Percentiles rank a stretch among this genome's conserved stretches.
These are phyloP conservation scores for Lanmaoa pseudosensibilis DNA, from an alignment of 768 basidiomycete genomes.

Conservation along the genomic window DNA sequence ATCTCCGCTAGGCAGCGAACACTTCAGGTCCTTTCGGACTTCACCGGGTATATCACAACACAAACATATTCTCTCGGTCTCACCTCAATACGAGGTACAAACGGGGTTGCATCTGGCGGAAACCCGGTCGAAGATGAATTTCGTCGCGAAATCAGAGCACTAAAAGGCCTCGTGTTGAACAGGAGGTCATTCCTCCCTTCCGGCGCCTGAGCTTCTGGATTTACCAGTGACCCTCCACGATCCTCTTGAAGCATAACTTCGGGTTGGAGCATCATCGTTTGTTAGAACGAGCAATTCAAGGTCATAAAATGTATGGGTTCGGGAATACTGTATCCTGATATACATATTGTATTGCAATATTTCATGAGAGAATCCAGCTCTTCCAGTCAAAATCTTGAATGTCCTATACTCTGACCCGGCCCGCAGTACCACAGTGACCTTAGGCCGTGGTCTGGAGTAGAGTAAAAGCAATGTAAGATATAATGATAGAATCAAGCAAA, in stretches of 20 bases:
- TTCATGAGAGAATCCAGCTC: neutral
- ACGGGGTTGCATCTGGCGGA: constrained; percentile 18
- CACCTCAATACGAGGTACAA: constrained; percentile 16
- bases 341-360: neutral
- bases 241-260: constrained; percentile 1
- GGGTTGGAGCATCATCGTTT: neutral
- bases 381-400: neutral
- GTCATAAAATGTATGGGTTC: neutral
- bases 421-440: neutral
- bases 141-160: constrained; percentile 67
- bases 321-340: neutral
- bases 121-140: constrained; percentile 57
- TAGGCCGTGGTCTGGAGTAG: neutral
- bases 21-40: constrained; percentile 63
- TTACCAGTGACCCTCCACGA: constrained; percentile 1
- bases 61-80: constrained; percentile 54
- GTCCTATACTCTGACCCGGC: neutral
- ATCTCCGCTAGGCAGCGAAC: constrained; percentile 54
- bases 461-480: neutral
- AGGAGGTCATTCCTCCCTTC: constrained; percentile 44
- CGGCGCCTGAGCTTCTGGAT: constrained; percentile 2
- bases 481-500: neutral
- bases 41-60: constrained; percentile 78
- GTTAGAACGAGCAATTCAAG: neutral
- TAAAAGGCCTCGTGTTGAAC: constrained; percentile 79